Percentiles rank a stretch among this genome's conserved stretches.
phyloP scores from a whole-genome alignment of 164 flowering plant genomes.

The Magnolia changhungtana region DNA sequence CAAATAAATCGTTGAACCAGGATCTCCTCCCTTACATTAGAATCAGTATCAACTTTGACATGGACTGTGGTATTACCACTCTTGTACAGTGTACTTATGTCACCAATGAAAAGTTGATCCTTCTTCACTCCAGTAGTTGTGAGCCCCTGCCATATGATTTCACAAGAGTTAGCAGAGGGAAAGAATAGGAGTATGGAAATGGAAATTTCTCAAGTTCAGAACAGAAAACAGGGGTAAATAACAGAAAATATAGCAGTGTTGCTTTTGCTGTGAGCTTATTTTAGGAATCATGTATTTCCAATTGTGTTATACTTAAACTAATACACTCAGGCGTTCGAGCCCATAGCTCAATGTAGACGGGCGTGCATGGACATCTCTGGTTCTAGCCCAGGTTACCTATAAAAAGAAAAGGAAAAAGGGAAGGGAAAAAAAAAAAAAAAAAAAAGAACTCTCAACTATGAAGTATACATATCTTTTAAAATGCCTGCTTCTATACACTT shows the following conservation, averaged over 20 bases:
- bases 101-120: constrained; percentile 64
- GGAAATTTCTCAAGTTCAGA: not conserved
- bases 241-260: not conserved
- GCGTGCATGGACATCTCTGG: too few relatives aligned
- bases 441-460: too few relatives aligned
- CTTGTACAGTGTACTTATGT: constrained; percentile 52
- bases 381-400: too few relatives aligned
- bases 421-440: too few relatives aligned
- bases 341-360: not conserved
- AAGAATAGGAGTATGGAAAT: too few relatives aligned
- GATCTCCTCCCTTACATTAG: constrained; percentile 50
- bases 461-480: too few relatives aligned
- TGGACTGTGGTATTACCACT: constrained; percentile 53
- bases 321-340: not conserved
- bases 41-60: constrained; percentile 67
- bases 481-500: too few relatives aligned
- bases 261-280: not conserved
- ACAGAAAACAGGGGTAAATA: not conserved
- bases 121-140: constrained; percentile 61
- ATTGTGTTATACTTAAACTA: not conserved
- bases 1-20: not conserved
- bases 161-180: not conserved
- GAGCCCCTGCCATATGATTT: constrained; percentile 45
- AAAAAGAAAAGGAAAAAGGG: too few relatives aligned
- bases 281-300: not conserved